Percentiles rank a stretch among this genome's conserved stretches.
Conservation (phyloP, 2,329 filamentous ascomycete species). For the Penicillium sp. region DNA sequence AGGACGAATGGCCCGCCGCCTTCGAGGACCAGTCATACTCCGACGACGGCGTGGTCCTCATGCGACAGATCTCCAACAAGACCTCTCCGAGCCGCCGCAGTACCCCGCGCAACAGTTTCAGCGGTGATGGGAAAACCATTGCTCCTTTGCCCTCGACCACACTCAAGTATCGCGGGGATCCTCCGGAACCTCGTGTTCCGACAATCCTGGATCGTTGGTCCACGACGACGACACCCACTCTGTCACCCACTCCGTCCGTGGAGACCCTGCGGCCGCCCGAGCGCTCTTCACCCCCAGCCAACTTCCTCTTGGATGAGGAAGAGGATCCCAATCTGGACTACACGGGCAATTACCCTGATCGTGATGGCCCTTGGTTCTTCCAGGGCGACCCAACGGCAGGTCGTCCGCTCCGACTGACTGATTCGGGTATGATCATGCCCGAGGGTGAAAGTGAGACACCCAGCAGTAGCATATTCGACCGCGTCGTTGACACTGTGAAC, state of each 20-base stretch:
- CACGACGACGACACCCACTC: slow-evolving; percentile 41
- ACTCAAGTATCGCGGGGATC: slow-evolving; percentile 76
- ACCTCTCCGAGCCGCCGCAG: slow-evolving; percentile 51
- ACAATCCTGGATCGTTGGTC: slow-evolving; percentile 33
- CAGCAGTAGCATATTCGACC: slow-evolving; percentile 66
- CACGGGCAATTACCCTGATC: slow-evolving; percentile 27
- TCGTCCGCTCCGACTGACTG: slow-evolving; percentile 68
- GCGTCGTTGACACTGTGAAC: slow-evolving; percentile 73
- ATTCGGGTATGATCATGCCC: slow-evolving; percentile 89
- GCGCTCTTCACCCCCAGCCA: slow-evolving; percentile 58
- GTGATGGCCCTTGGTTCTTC: slow-evolving; percentile 33
- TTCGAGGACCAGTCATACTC: slow-evolving; percentile 60
- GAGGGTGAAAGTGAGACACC: slow-evolving; percentile 68
- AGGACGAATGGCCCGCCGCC: slow-evolving; percentile 37
- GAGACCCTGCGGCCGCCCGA: slow-evolving; percentile 68
- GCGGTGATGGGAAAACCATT: slow-evolving; percentile 73
- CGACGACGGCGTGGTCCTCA: slow-evolving; percentile 76
- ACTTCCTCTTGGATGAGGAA: slow-evolving; percentile 62
- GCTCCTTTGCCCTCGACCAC: slow-evolving; percentile 84
- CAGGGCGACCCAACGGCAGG: slow-evolving; percentile 54
- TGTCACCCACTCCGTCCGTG: slow-evolving; percentile 74
- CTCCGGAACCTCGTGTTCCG: slow-evolving; percentile 55
- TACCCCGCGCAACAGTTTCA: slow-evolving; percentile 55
- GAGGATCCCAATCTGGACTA: slow-evolving; percentile 49
- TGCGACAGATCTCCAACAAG: slow-evolving; percentile 61